phyloP scores from a whole-genome alignment of 345 rosid genomes.

The Erodium maritimum region DNA sequence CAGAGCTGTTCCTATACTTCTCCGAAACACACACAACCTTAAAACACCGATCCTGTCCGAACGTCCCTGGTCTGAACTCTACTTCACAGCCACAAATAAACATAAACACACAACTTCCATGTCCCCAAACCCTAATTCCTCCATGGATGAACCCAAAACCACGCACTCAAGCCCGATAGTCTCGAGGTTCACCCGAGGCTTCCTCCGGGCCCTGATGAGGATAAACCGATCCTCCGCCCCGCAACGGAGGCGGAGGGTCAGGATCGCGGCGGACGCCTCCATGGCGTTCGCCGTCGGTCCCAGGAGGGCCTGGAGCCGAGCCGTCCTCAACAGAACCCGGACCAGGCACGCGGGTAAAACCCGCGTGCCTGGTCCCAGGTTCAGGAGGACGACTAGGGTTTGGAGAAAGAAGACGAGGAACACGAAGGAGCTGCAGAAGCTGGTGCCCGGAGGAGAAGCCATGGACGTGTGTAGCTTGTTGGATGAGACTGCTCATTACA shows the following conservation, averaged over 20 bases:
- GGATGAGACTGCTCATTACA: conserved; percentile 50
- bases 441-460: conserved; percentile 46
- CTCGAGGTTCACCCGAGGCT: conserved; percentile 29
- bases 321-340: conserved; percentile 23
- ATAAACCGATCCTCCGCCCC: conserved; percentile 16
- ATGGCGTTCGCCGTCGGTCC: conserved; percentile 38
- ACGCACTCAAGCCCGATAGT: conserved; percentile 14
- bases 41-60: too few species aligned
- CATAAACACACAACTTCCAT: neutral
- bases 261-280: conserved; percentile 41
- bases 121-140: conserved; percentile 16
- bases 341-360: neutral
- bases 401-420: neutral
- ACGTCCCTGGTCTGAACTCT: too few species aligned
- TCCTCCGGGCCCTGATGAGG: conserved; percentile 27
- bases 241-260: conserved; percentile 22
- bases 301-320: conserved; percentile 43
- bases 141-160: neutral
- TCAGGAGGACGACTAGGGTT: conserved; percentile 1
- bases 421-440: conserved; percentile 23
- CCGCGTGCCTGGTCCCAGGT: neutral
- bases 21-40: too few species aligned
- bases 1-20: conserved; percentile 7
- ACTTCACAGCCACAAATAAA: conserved; percentile 17
- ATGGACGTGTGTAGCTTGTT: conserved; percentile 38